Base-by-base conservation (phyloP, 139 green algal genomes). In the Micromonas commoda region DNA sequence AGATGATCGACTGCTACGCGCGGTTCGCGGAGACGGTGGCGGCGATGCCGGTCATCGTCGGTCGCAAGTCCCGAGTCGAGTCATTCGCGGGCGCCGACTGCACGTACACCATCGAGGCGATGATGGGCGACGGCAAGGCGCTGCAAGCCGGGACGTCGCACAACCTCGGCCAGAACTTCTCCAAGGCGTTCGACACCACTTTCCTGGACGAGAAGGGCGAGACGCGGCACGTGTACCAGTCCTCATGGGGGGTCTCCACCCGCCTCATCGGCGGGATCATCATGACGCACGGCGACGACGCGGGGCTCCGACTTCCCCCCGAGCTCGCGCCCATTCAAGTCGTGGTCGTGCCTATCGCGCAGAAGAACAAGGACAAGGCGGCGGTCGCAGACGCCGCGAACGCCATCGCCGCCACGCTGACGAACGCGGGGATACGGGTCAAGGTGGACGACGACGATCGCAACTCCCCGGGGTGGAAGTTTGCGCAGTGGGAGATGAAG, bases 71-170 rank as follows among this genome's bases (percentile, higher is more conserved):
- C 16, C 83, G 85, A 5, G 83, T 92, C 21, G 95, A 99, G 86
- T 93, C 88, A 16, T 96, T 96, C 82, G 91, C 91, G 23, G 94
- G 95, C 0, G 95, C 95, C 23, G 87, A 96, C 66, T 68, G 65
- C 37, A 99, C 95, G 0, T 98, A 96, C 85, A 99, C 95, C 5
- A 99, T 99, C 51, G 95, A 99, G 82, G 95, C 91, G 9, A 99
- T 99, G 95, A 98, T 98, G 95, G 90, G 91, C 1, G 95, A 99
- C 80, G 80, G 81, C 20, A 81, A 81, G 23, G 95, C 95, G 21
- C 88, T 96, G 60, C 90, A 96, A 89, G 93, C 95, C 38, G 95
- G 95, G 71, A 99, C 95, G n/a, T 89, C 76, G 38, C 95, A 99
- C 87, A 92, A 98, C 87, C 87, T 99, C 57, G 95, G 93, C 38